phyloP scores from a whole-genome alignment of 768 basidiomycete species.

The Pisolithus albus region DNA sequence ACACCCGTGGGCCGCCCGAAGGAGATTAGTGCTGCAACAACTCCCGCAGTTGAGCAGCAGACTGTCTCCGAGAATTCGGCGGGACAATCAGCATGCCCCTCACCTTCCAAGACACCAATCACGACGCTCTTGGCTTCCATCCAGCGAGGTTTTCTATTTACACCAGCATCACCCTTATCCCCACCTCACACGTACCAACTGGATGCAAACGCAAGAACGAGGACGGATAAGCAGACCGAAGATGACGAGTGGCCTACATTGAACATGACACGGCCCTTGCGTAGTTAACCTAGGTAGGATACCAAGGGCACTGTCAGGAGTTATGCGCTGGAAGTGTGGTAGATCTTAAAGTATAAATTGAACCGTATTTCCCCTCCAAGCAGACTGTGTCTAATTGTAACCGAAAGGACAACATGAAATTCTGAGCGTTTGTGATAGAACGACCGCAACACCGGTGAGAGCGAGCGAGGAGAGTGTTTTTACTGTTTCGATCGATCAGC shows the following conservation, averaged over 20 bases:
- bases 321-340: constrained; percentile 4
- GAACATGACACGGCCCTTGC: constrained; percentile 4
- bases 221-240: neutral
- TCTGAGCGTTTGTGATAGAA: too few species aligned
- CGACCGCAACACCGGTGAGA: too few species aligned
- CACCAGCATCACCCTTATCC: constrained; percentile 56
- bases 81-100: neutral
- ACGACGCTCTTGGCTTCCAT: constrained; percentile 56
- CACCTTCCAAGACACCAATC: constrained; percentile 51
- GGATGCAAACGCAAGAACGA: constrained; percentile 4
- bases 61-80: neutral
- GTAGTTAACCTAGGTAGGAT: constrained; percentile 8
- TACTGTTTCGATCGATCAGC: too few species aligned
- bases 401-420: too few species aligned
- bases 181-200: constrained; percentile 43
- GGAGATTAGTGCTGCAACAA: neutral
- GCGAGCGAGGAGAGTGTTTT: too few species aligned
- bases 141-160: constrained; percentile 61
- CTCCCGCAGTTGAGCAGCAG: neutral
- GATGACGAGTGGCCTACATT: neutral
- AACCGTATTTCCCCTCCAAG: neutral
- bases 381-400: too few species aligned
- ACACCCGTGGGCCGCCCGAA: constrained; percentile 1
- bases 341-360: neutral
- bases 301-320: constrained; percentile 14